phyloP scores from a whole-genome alignment of 495 filamentous ascomycete genomes.

The Penicillium waksmanii region DNA sequence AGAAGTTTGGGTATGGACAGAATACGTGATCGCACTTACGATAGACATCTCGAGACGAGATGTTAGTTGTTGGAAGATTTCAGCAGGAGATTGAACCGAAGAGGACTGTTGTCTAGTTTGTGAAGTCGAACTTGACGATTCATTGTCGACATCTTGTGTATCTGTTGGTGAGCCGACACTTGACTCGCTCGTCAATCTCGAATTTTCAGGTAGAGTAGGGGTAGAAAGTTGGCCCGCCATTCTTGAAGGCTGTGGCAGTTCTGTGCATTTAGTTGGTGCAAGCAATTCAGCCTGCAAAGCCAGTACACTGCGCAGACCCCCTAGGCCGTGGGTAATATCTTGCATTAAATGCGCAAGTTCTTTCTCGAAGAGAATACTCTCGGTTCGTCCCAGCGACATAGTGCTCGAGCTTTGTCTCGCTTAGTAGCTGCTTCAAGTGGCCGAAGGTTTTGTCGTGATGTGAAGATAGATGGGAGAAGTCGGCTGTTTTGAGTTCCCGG shows the following conservation, averaged over 20 bases:
- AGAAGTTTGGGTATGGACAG: constrained; percentile 18
- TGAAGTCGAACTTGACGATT: neutral
- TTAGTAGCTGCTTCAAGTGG: constrained; percentile 75
- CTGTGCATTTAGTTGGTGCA: constrained; percentile 53
- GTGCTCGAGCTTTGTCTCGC: constrained; percentile 89
- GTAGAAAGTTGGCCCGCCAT: neutral
- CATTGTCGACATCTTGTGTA: neutral
- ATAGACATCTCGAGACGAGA: constrained; percentile 2
- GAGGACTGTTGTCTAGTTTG: neutral
- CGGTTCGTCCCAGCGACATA: constrained; percentile 81
- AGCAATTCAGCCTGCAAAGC: constrained; percentile 84
- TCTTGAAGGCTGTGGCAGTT: constrained; percentile 8
- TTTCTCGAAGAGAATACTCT: constrained; percentile 77
- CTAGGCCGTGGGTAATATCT: constrained; percentile 84
- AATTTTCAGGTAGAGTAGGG: too few species aligned
- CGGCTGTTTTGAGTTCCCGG: constrained; percentile 65
- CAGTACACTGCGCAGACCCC: constrained; percentile 87
- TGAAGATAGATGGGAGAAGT: constrained; percentile 67
- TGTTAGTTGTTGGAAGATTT: neutral
- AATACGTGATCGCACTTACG: neutral
- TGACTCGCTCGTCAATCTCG: constrained; percentile 5
- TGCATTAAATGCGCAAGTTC: constrained; percentile 86
- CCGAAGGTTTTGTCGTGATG: constrained; percentile 69
- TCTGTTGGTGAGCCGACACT: constrained; percentile 7
- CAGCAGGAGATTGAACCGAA: neutral